These are phyloP conservation scores for Picea glauca DNA, from an alignment of 75 land plant genomes.

Conservation along the genomic window DNA sequence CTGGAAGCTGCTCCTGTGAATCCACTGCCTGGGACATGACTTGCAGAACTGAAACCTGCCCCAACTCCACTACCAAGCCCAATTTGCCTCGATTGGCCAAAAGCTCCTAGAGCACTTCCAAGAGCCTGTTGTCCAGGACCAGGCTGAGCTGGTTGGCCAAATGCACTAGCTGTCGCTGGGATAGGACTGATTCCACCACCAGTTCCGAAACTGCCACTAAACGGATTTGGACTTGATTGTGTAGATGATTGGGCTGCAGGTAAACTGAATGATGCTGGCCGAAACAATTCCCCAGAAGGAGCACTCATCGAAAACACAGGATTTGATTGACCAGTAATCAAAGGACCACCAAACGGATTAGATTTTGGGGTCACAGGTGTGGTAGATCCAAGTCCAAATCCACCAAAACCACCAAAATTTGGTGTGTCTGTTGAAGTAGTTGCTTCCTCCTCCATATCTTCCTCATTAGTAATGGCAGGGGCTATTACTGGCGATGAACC, in stretches of 20 bases:
- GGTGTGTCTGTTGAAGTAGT: slow-evolving; percentile 29
- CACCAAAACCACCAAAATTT: slow-evolving; percentile 55
- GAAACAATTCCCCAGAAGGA: slow-evolving; percentile 70
- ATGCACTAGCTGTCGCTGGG: slow-evolving; percentile 38
- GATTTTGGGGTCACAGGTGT: slow-evolving; percentile 37
- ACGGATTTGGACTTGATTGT: slow-evolving; percentile 18
- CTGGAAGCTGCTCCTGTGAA: slow-evolving; percentile 26
- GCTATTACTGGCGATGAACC: slow-evolving; percentile 1
- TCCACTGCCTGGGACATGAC: slow-evolving; percentile 26
- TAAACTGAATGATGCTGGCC: slow-evolving; percentile 80
- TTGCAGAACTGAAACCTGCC: slow-evolving; percentile 32
- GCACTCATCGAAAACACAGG: slow-evolving; percentile 28
- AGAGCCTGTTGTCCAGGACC: slow-evolving; percentile 91
- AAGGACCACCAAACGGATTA: slow-evolving; percentile 74
- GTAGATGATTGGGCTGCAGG: slow-evolving; percentile 46
- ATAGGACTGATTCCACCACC: slow-evolving; percentile 24
- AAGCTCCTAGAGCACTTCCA: slow-evolving; percentile 89
- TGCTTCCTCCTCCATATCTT: slow-evolving; percentile 98
- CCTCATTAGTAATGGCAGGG: slow-evolving; percentile 52
- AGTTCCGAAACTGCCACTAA: slow-evolving; percentile 32
- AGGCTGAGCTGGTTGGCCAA: slow-evolving; percentile 82
- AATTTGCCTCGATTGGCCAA: slow-evolving; percentile 97
- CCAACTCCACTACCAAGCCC: slow-evolving; percentile 55
- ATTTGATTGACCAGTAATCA: slow-evolving; percentile 23
- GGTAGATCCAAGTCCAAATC: slow-evolving; percentile 66